A percentile compares a stretch with the other conserved stretches of the same genome.
These are phyloP conservation scores for Fusarium sp. DNA, from an alignment of 2,329 filamentous ascomycete species.

Conservation along the genomic window DNA sequence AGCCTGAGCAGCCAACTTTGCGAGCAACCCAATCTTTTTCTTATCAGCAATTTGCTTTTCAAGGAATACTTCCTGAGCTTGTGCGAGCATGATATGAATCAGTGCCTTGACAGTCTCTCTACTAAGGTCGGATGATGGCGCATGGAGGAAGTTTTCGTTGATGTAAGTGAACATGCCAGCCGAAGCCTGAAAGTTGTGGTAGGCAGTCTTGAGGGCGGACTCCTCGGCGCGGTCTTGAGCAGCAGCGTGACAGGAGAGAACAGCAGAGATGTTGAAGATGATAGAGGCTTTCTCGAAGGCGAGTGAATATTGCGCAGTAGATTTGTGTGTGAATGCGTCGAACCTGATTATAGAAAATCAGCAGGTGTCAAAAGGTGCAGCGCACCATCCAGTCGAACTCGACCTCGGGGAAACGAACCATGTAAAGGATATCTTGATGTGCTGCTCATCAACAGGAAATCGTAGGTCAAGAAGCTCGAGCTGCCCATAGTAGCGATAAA, in stretches of 20 bases:
- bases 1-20: slow-evolving; percentile 92
- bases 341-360: slow-evolving; percentile 70
- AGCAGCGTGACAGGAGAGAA: slow-evolving; percentile 94
- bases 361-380: background rate
- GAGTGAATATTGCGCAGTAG: slow-evolving; percentile 95
- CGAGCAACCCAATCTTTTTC: slow-evolving; percentile 91
- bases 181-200: slow-evolving; percentile 97
- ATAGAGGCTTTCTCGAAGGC: slow-evolving; percentile 99
- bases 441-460: slow-evolving; percentile 97
- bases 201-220: slow-evolving; percentile 91
- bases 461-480: slow-evolving; percentile 92
- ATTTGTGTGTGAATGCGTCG: slow-evolving; percentile 98
- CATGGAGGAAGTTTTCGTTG: slow-evolving; percentile 98
- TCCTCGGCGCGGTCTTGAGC: slow-evolving; percentile 93
- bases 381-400: background rate
- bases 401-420: slow-evolving; percentile 69
- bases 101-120: slow-evolving; percentile 95
- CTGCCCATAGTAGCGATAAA: slow-evolving; percentile 98
- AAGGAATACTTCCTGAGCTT: slow-evolving; percentile 96
- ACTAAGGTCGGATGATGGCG: slow-evolving; percentile 94
- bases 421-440: slow-evolving; percentile 98
- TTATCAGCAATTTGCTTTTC: slow-evolving; percentile 94
- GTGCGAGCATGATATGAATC: slow-evolving; percentile 91
- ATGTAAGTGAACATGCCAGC: slow-evolving; percentile 99
- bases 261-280: slow-evolving; percentile 99